Percentiles rank a stretch among this genome's conserved stretches.
These are phyloP conservation scores for Postia placenta DNA, from an alignment of 768 basidiomycete species.

Conservation along the genomic window DNA sequence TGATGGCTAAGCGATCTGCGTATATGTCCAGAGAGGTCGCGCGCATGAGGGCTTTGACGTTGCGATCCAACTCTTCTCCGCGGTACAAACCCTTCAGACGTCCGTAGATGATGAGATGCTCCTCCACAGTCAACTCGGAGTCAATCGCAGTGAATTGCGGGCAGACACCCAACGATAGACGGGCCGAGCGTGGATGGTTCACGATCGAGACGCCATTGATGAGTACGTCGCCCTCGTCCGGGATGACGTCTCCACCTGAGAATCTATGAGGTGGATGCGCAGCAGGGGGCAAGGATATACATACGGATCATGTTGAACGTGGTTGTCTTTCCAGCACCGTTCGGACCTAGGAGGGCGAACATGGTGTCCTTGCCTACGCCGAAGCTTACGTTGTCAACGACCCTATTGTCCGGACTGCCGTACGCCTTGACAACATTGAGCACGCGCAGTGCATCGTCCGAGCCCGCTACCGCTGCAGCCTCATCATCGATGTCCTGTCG, in stretches of 20 bases:
- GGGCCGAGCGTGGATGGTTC: slow-evolving; percentile 54
- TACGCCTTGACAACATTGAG: slow-evolving; percentile 59
- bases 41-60: slow-evolving; percentile 50
- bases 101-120: slow-evolving; percentile 69
- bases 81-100: slow-evolving; percentile 60
- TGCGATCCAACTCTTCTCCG: slow-evolving; percentile 43
- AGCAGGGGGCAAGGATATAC: slow-evolving; percentile 18
- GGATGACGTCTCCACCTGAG: slow-evolving; percentile 62
- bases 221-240: slow-evolving; percentile 61
- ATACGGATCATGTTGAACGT: slow-evolving; percentile 75
- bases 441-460: slow-evolving; percentile 56
- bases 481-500: slow-evolving; percentile 50
- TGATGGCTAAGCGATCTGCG: slow-evolving; percentile 66
- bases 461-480: slow-evolving; percentile 38
- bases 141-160: slow-evolving; percentile 85
- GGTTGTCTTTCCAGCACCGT: slow-evolving; percentile 81
- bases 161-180: slow-evolving; percentile 71
- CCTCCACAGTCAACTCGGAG: slow-evolving; percentile 67
- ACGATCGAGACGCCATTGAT: slow-evolving; percentile 65
- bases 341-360: slow-evolving; percentile 74
- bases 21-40: slow-evolving; percentile 56
- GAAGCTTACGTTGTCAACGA: slow-evolving; percentile 71
- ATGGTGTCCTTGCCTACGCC: slow-evolving; percentile 57
- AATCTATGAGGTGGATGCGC: neutral
- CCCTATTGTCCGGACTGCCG: slow-evolving; percentile 33